Base-by-base conservation (phyloP, 257 asterid genomes). In the Nicotiana attenuata region DNA sequence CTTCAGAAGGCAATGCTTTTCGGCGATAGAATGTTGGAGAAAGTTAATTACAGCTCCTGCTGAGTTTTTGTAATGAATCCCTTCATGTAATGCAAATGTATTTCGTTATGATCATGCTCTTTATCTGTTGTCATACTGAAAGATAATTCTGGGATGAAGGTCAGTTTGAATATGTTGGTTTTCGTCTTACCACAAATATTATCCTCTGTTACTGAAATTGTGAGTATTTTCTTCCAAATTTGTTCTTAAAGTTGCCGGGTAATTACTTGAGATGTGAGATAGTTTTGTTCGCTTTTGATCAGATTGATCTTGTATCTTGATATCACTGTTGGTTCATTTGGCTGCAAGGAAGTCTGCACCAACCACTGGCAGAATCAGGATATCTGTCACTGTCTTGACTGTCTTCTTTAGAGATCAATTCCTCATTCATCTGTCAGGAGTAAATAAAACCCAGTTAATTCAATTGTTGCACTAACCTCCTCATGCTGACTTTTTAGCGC, bases 1-100 rank as follows among this genome's bases (percentile, higher is more conserved):
- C 87, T 63, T 79, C 88, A 15, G 98, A 93, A 22, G 85, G 91
- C 84, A 93, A 96, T 84, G 99, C 98, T 80, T 96, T 96, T 77
- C 89, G 98, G 52, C 89, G 97, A 11, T 88, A 76, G 79, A 80
- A 45, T n/a, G 64, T 41, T 66, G 19, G 28, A 7, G n/a, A 75
- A 73, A 47, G 26, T 75, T 24, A 75, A 50, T 75, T 33, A 47
- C 7, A 8, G 41, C 24, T 47, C 61, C 24, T 75, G 63, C 45
- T 3, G 79, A 50, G 63, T 24, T 24, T 73, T 50, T 75, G 16
- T 50, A 24, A 24, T 8, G 45, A 50, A 75, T 50, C 63, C 16
- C 41, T 75, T 50, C 38, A 50, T 75, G 61, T 24, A 47, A 50
- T 24, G 24, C 79, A 75, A 22, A 50, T 50, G 16, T 75, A 75